phyloP scores from a whole-genome alignment of 2,329 filamentous ascomycete genomes.

The Colletotrichum sp. region DNA sequence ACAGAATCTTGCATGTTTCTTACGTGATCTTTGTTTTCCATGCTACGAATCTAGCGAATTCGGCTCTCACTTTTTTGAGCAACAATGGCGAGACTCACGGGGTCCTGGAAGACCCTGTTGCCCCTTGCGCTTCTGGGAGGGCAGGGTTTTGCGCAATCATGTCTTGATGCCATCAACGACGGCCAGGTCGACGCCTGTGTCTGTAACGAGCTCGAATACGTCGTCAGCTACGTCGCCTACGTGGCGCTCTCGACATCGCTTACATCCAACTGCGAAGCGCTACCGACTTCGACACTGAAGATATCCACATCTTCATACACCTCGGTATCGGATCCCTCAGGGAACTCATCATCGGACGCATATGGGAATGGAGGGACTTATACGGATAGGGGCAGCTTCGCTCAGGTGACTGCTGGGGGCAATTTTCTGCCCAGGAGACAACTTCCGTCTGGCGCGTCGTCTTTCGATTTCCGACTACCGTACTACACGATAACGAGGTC shows the following conservation, averaged over 20 bases:
- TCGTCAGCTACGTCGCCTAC: conserved; percentile 17
- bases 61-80: neutral
- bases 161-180: conserved; percentile 10
- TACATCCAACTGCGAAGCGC: conserved; percentile 5
- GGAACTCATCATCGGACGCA: neutral
- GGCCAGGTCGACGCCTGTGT: conserved; percentile 4
- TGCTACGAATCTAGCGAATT: neutral
- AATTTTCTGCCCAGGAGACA: neutral
- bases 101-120: neutral
- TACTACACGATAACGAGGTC: conserved; percentile 6
- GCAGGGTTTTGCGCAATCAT: neutral
- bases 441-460: neutral
- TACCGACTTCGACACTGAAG: neutral
- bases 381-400: neutral
- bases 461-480: conserved; percentile 2
- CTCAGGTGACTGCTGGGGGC: neutral
- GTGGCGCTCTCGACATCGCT: conserved; percentile 9
- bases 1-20: neutral
- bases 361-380: neutral
- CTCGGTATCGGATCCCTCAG: neutral
- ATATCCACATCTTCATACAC: neutral
- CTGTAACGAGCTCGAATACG: conserved; percentile 9
- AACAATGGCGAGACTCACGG: neutral
- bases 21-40: neutral
- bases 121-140: conserved; percentile 1